Evolutionary conservation across 257 asterid genomes (phyloP).

Genomic region (Gentiana straminea): DNA sequence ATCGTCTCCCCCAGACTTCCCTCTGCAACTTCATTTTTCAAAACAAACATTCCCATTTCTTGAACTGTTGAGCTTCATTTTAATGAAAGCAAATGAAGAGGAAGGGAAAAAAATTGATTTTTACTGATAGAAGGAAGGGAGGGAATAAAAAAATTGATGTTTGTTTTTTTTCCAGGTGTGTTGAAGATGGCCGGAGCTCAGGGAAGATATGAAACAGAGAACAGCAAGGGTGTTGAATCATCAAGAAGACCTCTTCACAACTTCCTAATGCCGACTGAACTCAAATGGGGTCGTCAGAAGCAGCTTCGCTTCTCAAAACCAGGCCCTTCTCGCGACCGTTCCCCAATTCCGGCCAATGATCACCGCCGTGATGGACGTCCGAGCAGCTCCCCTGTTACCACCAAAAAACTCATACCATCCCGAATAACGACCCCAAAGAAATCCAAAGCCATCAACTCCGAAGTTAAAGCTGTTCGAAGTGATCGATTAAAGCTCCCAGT

Average conservation of each 20-base stretch:
- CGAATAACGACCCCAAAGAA: neutral
- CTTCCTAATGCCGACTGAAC: constrained; percentile 5
- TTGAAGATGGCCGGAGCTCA: neutral
- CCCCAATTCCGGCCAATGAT: neutral
- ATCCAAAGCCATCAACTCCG: neutral
- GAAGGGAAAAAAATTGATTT: too few species aligned
- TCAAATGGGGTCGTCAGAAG: constrained; percentile 8
- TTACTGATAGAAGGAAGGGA: neutral
- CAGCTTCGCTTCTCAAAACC: constrained; percentile 1
- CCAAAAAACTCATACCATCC: too few species aligned
- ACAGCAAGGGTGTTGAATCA: neutral
- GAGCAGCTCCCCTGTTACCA: neutral
- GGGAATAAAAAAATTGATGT: neutral
- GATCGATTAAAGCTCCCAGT: neutral
- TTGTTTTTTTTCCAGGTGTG: too few species aligned
- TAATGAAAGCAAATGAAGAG: too few species aligned
- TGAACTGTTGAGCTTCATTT: too few species aligned
- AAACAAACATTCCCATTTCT: too few species aligned
- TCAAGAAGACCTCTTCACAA: constrained; percentile 10
- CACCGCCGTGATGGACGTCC: neutral
- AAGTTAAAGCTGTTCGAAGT: neutral
- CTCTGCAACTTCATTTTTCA: too few species aligned
- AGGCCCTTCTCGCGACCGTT: neutral
- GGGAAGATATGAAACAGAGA: neutral
- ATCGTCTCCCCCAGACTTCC: too few species aligned